Percentiles rank a stretch among this genome's conserved stretches.
These are phyloP conservation scores for Apiospora koreana DNA, from an alignment of 2,329 filamentous ascomycete genomes.

Conservation along the genomic window DNA sequence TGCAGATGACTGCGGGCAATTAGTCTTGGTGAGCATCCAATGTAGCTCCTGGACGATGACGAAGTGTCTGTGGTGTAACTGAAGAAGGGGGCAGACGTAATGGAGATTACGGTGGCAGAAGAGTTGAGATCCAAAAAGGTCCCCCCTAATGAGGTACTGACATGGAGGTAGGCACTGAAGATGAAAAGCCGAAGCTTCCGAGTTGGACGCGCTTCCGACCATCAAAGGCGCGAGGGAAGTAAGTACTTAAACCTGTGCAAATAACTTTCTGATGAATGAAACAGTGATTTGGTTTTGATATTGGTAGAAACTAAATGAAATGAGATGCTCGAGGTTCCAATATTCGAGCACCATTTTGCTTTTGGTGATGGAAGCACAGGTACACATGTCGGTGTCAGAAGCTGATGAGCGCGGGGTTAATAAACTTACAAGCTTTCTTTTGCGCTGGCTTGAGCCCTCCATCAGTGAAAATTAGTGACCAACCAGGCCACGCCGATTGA, in stretches of 20 bases:
- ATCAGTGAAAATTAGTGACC: not conserved
- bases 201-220: not conserved
- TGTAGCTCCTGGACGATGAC: too few species aligned
- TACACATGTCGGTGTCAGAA: not conserved
- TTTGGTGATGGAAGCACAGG: not conserved
- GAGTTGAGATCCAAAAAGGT: too few species aligned
- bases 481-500: not conserved
- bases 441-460: not conserved
- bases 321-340: not conserved
- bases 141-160: too few species aligned
- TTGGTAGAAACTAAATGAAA: not conserved
- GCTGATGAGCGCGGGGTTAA: not conserved
- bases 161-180: too few species aligned
- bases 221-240: not conserved
- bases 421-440: not conserved
- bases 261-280: not conserved
- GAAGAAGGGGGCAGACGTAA: too few species aligned
- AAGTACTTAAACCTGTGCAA: not conserved
- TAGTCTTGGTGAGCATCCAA: too few species aligned
- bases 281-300: not conserved
- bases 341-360: not conserved
- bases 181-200: not conserved
- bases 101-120: too few species aligned
- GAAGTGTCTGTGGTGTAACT: too few species aligned
- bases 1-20: too few species aligned